These are phyloP conservation scores for Hymenoscyphus linearis DNA, from an alignment of 2,329 filamentous ascomycete species.

Conservation along the genomic window DNA sequence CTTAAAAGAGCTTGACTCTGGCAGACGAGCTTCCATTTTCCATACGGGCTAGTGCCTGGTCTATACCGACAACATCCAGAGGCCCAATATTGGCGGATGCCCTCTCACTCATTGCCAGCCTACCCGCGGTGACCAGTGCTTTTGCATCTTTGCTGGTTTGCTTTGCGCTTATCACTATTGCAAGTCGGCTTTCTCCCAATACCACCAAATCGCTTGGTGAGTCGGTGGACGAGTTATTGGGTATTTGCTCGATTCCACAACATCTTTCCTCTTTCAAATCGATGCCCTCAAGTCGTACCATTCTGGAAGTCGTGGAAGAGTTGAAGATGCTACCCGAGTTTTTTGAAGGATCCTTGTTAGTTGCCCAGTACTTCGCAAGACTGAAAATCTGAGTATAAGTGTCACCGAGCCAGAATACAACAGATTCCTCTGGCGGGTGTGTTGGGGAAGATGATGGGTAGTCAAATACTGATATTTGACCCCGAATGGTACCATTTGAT, in stretches of 20 bases:
- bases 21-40: conserved; percentile 31
- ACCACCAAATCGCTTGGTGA: conserved; percentile 29
- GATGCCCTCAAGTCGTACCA: conserved; percentile 28
- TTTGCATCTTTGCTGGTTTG: conserved; percentile 6
- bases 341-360: conserved; percentile 20
- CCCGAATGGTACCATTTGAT: conserved; percentile 15
- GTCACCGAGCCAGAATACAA: conserved; percentile 32
- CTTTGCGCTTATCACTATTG: conserved; percentile 23
- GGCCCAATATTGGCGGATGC: conserved; percentile 20
- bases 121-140: conserved; percentile 4
- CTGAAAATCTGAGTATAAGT: conserved; percentile 29
- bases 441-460: conserved; percentile 24
- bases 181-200: conserved; percentile 30
- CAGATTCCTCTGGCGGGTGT: conserved; percentile 27
- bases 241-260: conserved; percentile 28
- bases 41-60: conserved; percentile 53
- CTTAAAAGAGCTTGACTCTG: conserved; percentile 18
- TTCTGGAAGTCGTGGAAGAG: conserved; percentile 18
- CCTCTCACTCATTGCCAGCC: conserved; percentile 22
- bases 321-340: conserved; percentile 26
- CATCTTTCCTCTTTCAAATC: conserved; percentile 32
- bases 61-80: conserved; percentile 61
- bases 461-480: conserved; percentile 30
- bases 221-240: conserved; percentile 11
- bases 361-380: conserved; percentile 31